Evolutionary conservation across 176 grass and related monocot species (phyloP).

Genomic region (Pontederia paniculata): DNA sequence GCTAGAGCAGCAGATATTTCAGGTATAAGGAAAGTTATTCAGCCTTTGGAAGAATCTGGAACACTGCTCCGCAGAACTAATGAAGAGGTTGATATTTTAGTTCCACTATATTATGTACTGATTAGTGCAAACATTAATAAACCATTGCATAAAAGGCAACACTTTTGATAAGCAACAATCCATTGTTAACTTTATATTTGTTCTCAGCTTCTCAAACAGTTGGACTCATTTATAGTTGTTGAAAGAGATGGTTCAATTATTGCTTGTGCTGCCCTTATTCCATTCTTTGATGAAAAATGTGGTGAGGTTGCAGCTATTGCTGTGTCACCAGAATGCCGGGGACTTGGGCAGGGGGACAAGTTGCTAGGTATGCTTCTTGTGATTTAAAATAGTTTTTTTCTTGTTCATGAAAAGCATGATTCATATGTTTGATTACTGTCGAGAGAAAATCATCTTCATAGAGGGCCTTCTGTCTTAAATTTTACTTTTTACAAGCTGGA

Average conservation of each 20-base stretch:
- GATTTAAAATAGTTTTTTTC: too few species aligned
- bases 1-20: constrained; percentile 63
- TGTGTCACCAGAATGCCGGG: constrained; percentile 89
- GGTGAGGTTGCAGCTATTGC: constrained; percentile 94
- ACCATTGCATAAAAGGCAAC: neutral
- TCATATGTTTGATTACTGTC: neutral
- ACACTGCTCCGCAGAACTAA: constrained; percentile 57
- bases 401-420: neutral
- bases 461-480: constrained; percentile 5
- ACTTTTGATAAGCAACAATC: too few species aligned
- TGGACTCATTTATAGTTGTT: constrained; percentile 55
- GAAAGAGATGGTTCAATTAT: constrained; percentile 93
- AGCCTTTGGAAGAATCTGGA: constrained; percentile 70
- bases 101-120: neutral
- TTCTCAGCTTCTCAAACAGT: constrained; percentile 52
- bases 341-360: constrained; percentile 91
- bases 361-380: constrained; percentile 48
- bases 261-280: constrained; percentile 77
- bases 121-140: neutral
- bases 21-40: constrained; percentile 80
- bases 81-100: constrained; percentile 44
- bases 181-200: constrained; percentile 2
- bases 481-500: neutral
- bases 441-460: neutral
- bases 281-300: constrained; percentile 70